A percentile compares a stretch with the other conserved stretches of the same genome.
Conservation (phyloP, 768 basidiomycete genomes). For the Boletus insuetus region DNA sequence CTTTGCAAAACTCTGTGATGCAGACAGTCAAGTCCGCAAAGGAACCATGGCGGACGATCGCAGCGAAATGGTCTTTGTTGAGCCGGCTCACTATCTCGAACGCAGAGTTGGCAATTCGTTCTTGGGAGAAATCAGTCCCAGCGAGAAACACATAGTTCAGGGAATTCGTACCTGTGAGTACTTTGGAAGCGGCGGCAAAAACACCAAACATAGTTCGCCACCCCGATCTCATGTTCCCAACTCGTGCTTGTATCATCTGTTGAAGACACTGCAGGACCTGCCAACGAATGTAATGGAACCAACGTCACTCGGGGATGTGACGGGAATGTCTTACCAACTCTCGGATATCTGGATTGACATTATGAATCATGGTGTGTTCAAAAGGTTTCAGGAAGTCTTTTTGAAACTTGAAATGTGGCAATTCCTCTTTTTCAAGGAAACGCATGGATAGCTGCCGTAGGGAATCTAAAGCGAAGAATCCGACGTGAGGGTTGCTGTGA, state of each 20-base stretch:
- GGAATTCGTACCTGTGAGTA: slow-evolving; percentile 65
- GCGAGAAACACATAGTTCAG: background rate
- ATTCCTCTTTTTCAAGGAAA: slow-evolving; percentile 97
- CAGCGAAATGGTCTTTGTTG: slow-evolving; percentile 85
- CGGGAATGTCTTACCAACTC: slow-evolving; percentile 71
- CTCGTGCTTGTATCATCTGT: slow-evolving; percentile 97
- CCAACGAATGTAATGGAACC: background rate
- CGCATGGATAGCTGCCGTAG: slow-evolving; percentile 96
- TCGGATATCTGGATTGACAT: slow-evolving; percentile 90
- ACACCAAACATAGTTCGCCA: slow-evolving; percentile 99
- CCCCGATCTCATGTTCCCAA: slow-evolving; percentile 93
- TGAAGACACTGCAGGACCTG: slow-evolving; percentile 96
- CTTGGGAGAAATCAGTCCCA: slow-evolving; percentile 36
- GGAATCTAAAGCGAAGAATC: slow-evolving; percentile 95
- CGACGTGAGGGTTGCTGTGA: slow-evolving; percentile 95
- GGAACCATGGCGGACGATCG: slow-evolving; percentile 90
- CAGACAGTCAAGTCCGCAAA: slow-evolving; percentile 97
- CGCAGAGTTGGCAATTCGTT: slow-evolving; percentile 87
- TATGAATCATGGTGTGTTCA: slow-evolving; percentile 96
- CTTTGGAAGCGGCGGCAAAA: slow-evolving; percentile 94
- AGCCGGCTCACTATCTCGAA: slow-evolving; percentile 94
- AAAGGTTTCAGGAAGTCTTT: slow-evolving; percentile 99
- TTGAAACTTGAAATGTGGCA: slow-evolving; percentile 98
- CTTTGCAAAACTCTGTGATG: slow-evolving; percentile 99
- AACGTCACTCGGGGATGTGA: background rate